phyloP scores from a whole-genome alignment of 1,139 yeast species.

The Yamadazyma buinensis region DNA sequence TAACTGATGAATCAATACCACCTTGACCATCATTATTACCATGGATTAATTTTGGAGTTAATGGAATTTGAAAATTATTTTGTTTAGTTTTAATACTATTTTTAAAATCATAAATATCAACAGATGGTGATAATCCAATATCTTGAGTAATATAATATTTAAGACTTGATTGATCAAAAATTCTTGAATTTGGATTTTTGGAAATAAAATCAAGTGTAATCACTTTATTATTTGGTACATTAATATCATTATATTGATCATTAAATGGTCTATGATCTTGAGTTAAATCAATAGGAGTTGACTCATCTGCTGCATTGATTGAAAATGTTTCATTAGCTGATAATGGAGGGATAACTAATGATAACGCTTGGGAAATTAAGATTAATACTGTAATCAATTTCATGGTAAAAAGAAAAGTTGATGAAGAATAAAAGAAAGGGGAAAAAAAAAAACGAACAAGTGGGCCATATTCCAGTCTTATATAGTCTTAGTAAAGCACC shows the following conservation, averaged over 20 bases:
- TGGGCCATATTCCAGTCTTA: too few species aligned
- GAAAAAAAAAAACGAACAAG: too few species aligned
- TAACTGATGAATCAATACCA: conserved; percentile 8
- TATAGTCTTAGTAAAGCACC: too few species aligned
- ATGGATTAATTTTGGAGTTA: conserved; percentile 9
- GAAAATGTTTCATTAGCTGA: too few species aligned
- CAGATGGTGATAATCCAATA: neutral
- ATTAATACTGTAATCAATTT: too few species aligned
- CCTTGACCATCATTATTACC: conserved; percentile 11
- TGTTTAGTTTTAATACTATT: conserved; percentile 3
- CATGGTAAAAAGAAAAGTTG: too few species aligned
- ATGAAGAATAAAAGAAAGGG: too few species aligned
- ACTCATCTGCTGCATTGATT: neutral
- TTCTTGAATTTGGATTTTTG: conserved; percentile 4
- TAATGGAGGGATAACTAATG: too few species aligned
- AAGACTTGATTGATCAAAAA: conserved; percentile 2
- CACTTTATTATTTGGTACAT: conserved; percentile 1
- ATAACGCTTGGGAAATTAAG: too few species aligned
- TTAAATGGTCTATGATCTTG: conserved; percentile 4
- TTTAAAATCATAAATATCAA: conserved; percentile 9
- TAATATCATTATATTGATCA: conserved; percentile 6
- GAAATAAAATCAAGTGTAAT: conserved; percentile 2
- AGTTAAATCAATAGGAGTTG: conserved; percentile 5
- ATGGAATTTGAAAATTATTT: neutral
- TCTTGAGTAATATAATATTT: conserved; percentile 3